Evolutionary conservation across 2,329 filamentous ascomycete genomes (phyloP), one percentile per base, ranked within the genome.

Genomic region (Plectosphaerella plurivora): DNA sequence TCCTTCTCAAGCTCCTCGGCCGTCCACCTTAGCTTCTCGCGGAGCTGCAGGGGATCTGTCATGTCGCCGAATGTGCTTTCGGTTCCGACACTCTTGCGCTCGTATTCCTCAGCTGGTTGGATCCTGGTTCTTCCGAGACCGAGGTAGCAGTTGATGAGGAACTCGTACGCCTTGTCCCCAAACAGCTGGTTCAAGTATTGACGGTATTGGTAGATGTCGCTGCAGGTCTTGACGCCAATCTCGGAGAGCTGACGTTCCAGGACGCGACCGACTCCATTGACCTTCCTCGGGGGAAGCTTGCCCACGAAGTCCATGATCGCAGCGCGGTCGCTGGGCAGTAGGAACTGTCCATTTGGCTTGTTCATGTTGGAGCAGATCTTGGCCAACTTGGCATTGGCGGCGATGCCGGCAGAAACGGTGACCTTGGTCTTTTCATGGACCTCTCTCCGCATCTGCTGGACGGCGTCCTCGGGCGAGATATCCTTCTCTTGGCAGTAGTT

Each of bases 351-450:
- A 61, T 99, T 96, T 0, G 94, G 94, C 65, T 99, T 99, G 69
- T 97, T 97, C 67, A 88, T 83, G 65, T 99, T 97, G 16, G 91
- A 96, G 61, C 88, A 91, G 33, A 99, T 96, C 70, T 99, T 99
- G 28, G 94, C 93, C 14, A 99, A 77, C 64, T 91, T 93, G 0
- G 92, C 87, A 67, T 99, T 99, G 1, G 91, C 88, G 1, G 91
- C 93, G 55, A 99, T 96, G 1, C 94, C 94, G 1, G 93, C 94
- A 15, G 92, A 97, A 4, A 99, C 87, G 0, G 92, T 97, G 52
- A 99, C 86, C 39, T 87, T 84, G 0, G 91, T 88, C 61, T 82
- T 84, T 55, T 89, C 81, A 37, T 87, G 77, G 1, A 99, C 83
- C 62, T 96, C 84, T 11, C 77, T 76, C 10, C 94, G 84, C 73